Evolutionary conservation across 345 rosid species (phyloP).

Genomic region (Eutrema heterophyllum): DNA sequence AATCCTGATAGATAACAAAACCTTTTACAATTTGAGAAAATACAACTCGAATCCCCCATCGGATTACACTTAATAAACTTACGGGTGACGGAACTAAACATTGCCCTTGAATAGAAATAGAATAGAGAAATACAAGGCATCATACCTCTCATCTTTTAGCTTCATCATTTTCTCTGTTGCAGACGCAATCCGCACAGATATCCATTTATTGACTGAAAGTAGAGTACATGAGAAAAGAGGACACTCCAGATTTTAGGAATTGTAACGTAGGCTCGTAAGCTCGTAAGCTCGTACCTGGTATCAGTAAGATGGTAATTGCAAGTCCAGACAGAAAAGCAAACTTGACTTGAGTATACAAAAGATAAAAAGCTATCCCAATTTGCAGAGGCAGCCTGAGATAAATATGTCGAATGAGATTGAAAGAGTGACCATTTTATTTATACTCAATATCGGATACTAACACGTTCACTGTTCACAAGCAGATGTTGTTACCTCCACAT

Average conservation of each 20-base stretch:
- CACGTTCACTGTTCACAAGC: slow-evolving; percentile 8
- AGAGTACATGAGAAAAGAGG: background rate
- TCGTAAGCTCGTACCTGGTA: slow-evolving; percentile 66
- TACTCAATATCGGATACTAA: background rate
- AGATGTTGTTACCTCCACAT: slow-evolving; percentile 70
- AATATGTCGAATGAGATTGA: background rate
- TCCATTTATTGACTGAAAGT: slow-evolving; percentile 84
- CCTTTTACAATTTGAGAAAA: background rate
- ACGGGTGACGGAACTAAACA: background rate
- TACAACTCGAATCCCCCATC: background rate
- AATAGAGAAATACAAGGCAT: background rate
- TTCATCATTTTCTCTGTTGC: slow-evolving; percentile 97
- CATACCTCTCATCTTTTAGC: slow-evolving; percentile 93
- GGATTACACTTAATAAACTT: background rate
- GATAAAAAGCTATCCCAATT: slow-evolving; percentile 81
- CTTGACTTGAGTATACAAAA: slow-evolving; percentile 83
- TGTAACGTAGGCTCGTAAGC: background rate
- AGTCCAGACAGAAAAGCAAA: slow-evolving; percentile 86
- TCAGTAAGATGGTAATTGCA: slow-evolving; percentile 66
- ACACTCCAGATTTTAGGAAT: background rate
- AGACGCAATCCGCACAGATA: slow-evolving; percentile 71
- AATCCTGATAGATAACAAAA: slow-evolving; percentile 48
- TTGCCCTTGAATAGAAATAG: too few relatives aligned
- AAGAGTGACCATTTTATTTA: background rate
- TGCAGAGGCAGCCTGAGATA: slow-evolving; percentile 87